Evolutionary conservation across 768 basidiomycete species (phyloP).

Genomic region (Mycena amicta): DNA sequence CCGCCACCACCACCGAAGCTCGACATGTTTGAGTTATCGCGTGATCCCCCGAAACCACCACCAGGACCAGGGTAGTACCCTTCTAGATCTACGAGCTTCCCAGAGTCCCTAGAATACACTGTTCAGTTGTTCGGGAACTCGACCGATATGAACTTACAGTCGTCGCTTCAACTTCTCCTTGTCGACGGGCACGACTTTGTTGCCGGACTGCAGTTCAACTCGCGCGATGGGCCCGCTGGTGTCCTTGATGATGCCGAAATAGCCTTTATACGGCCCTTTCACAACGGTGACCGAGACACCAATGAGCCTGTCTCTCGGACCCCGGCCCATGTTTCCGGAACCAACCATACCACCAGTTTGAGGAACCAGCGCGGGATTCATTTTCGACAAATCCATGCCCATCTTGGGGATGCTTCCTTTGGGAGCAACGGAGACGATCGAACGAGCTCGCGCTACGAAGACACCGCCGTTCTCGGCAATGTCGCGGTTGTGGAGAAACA

Average conservation of each 20-base stretch:
- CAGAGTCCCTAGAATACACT: conserved; percentile 48
- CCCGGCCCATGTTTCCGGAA: conserved; percentile 75
- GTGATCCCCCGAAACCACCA: conserved; percentile 11
- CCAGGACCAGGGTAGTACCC: conserved; percentile 12
- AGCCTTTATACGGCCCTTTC: conserved; percentile 89
- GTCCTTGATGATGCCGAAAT: conserved; percentile 92
- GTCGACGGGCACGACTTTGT: conserved; percentile 86
- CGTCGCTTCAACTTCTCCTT: conserved; percentile 76
- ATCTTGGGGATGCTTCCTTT: conserved; percentile 74
- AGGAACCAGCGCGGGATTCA: conserved; percentile 80
- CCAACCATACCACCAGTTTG: conserved; percentile 77
- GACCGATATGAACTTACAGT: conserved; percentile 72
- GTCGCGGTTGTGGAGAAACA: conserved; percentile 93
- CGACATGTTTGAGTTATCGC: conserved; percentile 7
- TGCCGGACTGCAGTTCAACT: conserved; percentile 88
- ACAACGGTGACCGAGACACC: conserved; percentile 78
- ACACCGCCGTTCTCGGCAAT: conserved; percentile 90
- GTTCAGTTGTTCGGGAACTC: no score
- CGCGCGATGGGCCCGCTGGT: conserved; percentile 85
- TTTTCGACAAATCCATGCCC: conserved; percentile 80
- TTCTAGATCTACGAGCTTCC: conserved; percentile 56
- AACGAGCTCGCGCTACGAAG: conserved; percentile 87
- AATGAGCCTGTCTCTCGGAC: conserved; percentile 80
- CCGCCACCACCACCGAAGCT: conserved; percentile 4
- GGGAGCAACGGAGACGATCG: conserved; percentile 82